Conservation (phyloP, 768 basidiomycete species). For the Chlorophyllum brunneum region DNA sequence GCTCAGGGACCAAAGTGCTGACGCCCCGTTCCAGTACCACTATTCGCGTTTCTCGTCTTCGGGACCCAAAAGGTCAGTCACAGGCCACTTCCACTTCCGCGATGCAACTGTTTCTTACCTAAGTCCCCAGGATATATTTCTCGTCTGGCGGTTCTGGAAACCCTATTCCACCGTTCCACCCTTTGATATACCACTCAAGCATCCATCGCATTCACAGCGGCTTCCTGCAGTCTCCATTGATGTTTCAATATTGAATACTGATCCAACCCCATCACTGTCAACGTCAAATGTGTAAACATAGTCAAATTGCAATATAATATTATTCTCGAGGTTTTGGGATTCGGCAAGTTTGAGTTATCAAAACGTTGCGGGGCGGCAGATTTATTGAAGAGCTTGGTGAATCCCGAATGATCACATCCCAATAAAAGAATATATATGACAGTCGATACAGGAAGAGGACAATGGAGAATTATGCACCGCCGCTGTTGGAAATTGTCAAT, state of each 20-base stretch:
- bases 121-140: conserved; percentile 32
- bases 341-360: too few relatives aligned
- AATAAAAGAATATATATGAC: conserved; percentile 11
- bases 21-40: conserved; percentile 36
- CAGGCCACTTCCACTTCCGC: not conserved
- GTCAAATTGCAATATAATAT: conserved; percentile 1
- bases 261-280: not conserved
- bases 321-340: not conserved
- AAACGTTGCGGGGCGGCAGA: too few relatives aligned
- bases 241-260: not conserved
- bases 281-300: conserved; percentile 9
- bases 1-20: conserved; percentile 4
- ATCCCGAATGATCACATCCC: not conserved
- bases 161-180: conserved; percentile 9
- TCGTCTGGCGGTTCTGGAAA: conserved; percentile 31
- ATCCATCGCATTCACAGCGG: not conserved
- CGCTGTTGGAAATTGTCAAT: conserved; percentile 43
- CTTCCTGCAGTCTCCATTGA: conserved; percentile 1
- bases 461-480: conserved; percentile 57
- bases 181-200: conserved; percentile 9
- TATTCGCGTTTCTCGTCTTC: conserved; percentile 44
- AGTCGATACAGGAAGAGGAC: conserved; percentile 23
- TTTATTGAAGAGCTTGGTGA: not conserved
- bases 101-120: conserved; percentile 2
- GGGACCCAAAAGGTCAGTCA: conserved; percentile 42